Base-by-base conservation (phyloP, 2,329 filamentous ascomycete species). In the Cryphonectria parasitica region DNA sequence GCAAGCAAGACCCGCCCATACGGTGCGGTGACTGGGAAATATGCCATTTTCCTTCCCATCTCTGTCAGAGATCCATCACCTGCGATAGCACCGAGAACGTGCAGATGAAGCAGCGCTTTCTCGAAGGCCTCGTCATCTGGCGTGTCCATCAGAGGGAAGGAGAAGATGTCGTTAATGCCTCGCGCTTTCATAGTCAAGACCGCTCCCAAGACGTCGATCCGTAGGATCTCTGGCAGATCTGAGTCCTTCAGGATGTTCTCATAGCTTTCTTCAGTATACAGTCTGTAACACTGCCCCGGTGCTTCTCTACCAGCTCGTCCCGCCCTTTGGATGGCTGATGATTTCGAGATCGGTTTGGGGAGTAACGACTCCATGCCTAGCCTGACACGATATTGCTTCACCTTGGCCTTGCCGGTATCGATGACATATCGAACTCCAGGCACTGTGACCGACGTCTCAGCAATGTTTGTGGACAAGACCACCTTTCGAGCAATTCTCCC, bases 371-470 rank as follows among this genome's bases (percentile, higher is more conserved):
- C 95, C 77, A 99, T 90, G 6, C 94, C 95, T 0, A 98, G 86
- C 0, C 91, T 88, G 22, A 92, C 89, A 19, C 95, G 91, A 78
- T 94, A 99, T 74, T 97, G 92, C 81, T 98, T 98, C 74, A 97
- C 88, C 79, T 99, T 99, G 11, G 92, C 93, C 77, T 98, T 98
- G 62, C 96, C 96, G 69, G 92, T 92, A 78, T 99, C 96, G 28
- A 99, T 87, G 13, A 99, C 95, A 75, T 92, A 96, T 5, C 93
- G 89, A 8, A 99, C 94, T 2, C 96, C 96, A 0, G 95, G 92
- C 0, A 99, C 95, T 0, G 96, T 99, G 71, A 99, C 92, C 0
- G 96, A 98, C 0, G 96, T 98, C 80, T 99, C 96, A n/a, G 96
- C 96, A 76, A 99, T 98, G 77, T 99, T 99, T 19, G 96, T 99